These are phyloP conservation scores for Leptographium flavum DNA, from an alignment of 2,329 filamentous ascomycete species.

Conservation along the genomic window DNA sequence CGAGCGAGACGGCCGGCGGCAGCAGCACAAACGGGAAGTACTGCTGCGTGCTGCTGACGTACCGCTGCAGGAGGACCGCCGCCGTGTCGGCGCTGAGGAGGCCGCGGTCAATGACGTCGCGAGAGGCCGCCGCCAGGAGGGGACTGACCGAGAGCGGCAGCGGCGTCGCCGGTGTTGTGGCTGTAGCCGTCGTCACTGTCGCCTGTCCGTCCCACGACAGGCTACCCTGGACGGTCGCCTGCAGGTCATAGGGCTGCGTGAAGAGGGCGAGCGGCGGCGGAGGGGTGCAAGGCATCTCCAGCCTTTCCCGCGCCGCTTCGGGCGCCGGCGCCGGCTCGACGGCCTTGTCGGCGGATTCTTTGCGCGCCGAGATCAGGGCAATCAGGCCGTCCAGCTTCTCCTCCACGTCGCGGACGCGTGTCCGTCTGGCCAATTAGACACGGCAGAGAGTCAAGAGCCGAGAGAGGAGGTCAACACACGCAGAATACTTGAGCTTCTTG, in stretches of 20 bases:
- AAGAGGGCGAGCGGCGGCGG: neutral
- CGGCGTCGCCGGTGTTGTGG: no score
- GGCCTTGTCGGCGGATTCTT: slow-evolving; percentile 8
- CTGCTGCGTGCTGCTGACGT: neutral
- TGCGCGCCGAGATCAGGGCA: slow-evolving; percentile 17
- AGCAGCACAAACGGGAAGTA: slow-evolving; percentile 12
- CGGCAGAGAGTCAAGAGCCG: neutral
- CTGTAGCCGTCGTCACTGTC: neutral
- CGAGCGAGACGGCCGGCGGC: slow-evolving; percentile 4
- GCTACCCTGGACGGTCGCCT: neutral
- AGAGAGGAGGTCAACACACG: slow-evolving; percentile 7
- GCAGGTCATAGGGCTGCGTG: neutral
- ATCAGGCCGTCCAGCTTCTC: slow-evolving; percentile 13
- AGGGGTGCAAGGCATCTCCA: slow-evolving; percentile 11
- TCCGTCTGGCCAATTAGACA: slow-evolving; percentile 6
- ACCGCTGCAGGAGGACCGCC: slow-evolving; percentile 4
- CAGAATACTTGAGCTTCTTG: slow-evolving; percentile 10
- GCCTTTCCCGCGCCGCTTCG: slow-evolving; percentile 4
- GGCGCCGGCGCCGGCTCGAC: no score
- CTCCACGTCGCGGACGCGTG: slow-evolving; percentile 13
- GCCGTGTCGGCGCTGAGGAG: slow-evolving; percentile 8
- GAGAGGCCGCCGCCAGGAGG: no score
- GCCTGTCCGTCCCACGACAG: slow-evolving; percentile 1
- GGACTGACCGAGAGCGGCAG: no score
- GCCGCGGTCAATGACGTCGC: slow-evolving; percentile 9